phyloP scores from a whole-genome alignment of 1,139 yeast genomes.

The Geotrichum cucujoidarum region DNA sequence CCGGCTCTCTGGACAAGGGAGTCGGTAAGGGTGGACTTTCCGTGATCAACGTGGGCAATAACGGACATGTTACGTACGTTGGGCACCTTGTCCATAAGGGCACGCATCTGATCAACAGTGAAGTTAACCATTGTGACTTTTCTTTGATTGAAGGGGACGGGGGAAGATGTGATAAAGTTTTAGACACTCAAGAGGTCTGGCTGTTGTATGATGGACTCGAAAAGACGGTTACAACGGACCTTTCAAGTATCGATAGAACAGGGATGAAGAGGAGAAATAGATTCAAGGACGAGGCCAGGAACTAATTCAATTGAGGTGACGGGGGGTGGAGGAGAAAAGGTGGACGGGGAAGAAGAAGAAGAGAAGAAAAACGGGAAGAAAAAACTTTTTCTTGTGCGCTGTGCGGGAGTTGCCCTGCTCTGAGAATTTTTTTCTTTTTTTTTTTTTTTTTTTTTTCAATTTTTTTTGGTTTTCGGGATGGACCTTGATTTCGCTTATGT shows the following conservation, averaged over 20 bases:
- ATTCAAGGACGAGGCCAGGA: not conserved
- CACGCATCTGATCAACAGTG: conserved; percentile 76
- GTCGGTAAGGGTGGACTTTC: conserved; percentile 98
- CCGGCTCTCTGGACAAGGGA: conserved; percentile 98
- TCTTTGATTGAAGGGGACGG: conserved; percentile 2
- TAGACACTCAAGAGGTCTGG: not conserved
- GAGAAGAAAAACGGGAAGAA: conserved; percentile 20
- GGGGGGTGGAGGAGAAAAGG: not conserved
- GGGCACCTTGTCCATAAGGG: conserved; percentile 98
- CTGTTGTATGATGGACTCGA: not conserved
- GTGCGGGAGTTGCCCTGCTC: not conserved
- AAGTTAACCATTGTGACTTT: conserved; percentile 32
- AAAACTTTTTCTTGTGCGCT: conserved; percentile 19
- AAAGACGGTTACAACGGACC: not conserved
- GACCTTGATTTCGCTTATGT: too few relatives aligned
- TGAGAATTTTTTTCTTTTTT: not conserved
- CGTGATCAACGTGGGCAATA: conserved; percentile 99
- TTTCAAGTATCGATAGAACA: conserved; percentile 2
- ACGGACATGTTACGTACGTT: conserved; percentile 99
- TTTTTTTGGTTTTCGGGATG: too few relatives aligned
- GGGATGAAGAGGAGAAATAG: not conserved
- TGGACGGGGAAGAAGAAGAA: conserved; percentile 13
- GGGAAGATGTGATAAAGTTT: not conserved
- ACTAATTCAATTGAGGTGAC: not conserved
- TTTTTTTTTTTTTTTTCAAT: too few relatives aligned